These are phyloP conservation scores for Immersiporthe knoxdaviesiana DNA, from an alignment of 2,329 filamentous ascomycete species.

Conservation along the genomic window DNA sequence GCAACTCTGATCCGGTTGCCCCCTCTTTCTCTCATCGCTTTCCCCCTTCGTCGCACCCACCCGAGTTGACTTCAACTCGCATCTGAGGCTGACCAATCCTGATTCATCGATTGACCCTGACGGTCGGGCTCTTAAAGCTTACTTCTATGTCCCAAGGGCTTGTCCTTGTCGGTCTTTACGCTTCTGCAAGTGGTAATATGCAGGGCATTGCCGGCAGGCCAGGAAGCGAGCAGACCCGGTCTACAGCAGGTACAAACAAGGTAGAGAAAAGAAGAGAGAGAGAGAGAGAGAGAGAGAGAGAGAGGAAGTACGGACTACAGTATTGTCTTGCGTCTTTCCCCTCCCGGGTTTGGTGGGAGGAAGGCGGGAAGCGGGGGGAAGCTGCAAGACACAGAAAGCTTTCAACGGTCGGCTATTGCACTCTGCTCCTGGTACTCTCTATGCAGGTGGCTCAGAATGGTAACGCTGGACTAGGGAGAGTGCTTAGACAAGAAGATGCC, in stretches of 20 bases:
- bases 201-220: conserved; percentile 8
- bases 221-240: conserved; percentile 1
- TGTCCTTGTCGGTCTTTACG: conserved; percentile 9
- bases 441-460: not conserved
- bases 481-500: not conserved
- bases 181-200: conserved; percentile 7
- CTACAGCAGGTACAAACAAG: not conserved
- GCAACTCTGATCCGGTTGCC: not conserved
- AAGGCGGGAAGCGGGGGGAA: not conserved
- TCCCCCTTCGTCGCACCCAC: not conserved
- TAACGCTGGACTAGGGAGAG: not conserved
- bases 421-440: not conserved
- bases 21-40: not conserved
- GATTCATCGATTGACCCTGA: conserved; percentile 1
- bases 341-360: not conserved
- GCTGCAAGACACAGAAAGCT: not conserved
- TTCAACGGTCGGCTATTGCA: not conserved
- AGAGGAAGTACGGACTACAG: no score
- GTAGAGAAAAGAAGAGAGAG: not conserved
- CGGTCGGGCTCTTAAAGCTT: not conserved
- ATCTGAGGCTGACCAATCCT: conserved; percentile 1
- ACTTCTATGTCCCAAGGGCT: conserved; percentile 8
- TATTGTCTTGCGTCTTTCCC: not conserved
- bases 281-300: not conserved
- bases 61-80: not conserved